Conservation (phyloP, 768 basidiomycete genomes). For the Rhodosporidiobolus odoratus region DNA sequence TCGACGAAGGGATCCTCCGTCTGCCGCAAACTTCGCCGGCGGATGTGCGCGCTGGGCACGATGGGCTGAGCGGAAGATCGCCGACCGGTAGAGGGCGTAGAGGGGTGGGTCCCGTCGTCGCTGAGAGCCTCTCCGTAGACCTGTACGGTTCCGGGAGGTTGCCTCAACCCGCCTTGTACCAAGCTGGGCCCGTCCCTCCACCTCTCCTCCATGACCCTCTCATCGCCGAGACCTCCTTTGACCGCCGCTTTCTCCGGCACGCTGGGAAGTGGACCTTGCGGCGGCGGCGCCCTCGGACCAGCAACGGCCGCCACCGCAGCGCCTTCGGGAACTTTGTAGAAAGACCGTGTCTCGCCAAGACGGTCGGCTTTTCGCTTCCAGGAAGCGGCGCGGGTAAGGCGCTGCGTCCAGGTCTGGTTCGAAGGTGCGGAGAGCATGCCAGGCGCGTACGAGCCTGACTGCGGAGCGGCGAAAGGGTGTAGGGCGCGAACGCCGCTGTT, state of each 20-base stretch:
- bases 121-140: neutral
- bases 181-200: slow-evolving; percentile 13
- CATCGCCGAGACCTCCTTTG: neutral
- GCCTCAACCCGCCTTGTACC: neutral
- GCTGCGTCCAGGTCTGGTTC: slow-evolving; percentile 1
- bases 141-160: neutral
- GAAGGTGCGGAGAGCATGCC: neutral
- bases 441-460: neutral
- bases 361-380: slow-evolving; percentile 19
- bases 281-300: neutral
- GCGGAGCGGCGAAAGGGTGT: neutral
- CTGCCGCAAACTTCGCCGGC: neutral
- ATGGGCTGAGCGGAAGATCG: too few relatives aligned
- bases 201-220: slow-evolving; percentile 21
- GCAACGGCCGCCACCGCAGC: neutral
- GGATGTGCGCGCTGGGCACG: neutral
- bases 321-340: slow-evolving; percentile 1
- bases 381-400: slow-evolving; percentile 18
- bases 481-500: too few relatives aligned
- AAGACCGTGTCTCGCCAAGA: slow-evolving; percentile 10
- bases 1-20: neutral
- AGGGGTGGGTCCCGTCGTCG: too few relatives aligned
- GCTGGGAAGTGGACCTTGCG: slow-evolving; percentile 6
- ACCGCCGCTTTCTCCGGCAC: neutral
- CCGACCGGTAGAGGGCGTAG: too few relatives aligned